phyloP scores from a whole-genome alignment of 148 eudicot species.

The Amaranthus palmeri region DNA sequence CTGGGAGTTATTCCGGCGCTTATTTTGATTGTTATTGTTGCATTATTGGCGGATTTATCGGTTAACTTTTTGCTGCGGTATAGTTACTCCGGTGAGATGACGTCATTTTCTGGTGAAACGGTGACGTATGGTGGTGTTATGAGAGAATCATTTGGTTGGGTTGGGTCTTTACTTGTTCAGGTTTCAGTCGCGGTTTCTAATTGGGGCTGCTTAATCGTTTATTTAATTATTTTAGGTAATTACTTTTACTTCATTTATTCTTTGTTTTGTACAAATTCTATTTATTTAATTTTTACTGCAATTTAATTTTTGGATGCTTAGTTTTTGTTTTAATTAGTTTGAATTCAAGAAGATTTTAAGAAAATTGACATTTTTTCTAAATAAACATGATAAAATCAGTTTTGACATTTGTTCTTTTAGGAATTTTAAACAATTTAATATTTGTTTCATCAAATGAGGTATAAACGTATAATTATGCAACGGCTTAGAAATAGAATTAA shows the following conservation, averaged over 20 bases:
- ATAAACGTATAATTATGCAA: too few species aligned
- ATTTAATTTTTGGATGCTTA: too few species aligned
- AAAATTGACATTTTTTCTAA: too few species aligned
- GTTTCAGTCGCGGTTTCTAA: slow-evolving; percentile 64
- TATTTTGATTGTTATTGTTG: slow-evolving; percentile 47
- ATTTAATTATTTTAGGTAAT: slow-evolving; percentile 78
- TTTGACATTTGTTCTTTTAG: too few species aligned
- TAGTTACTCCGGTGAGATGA: slow-evolving; percentile 50
- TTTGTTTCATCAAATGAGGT: too few species aligned
- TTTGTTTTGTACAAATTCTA: neutral
- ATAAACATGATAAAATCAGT: too few species aligned
- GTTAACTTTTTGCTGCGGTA: slow-evolving; percentile 72
- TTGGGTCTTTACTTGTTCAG: slow-evolving; percentile 66
- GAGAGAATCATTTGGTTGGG: slow-evolving; percentile 77
- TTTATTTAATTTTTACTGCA: too few species aligned
- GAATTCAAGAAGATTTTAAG: too few species aligned
- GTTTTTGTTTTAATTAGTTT: too few species aligned
- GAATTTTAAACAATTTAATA: too few species aligned
- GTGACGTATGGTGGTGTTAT: slow-evolving; percentile 82
- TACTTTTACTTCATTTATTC: neutral
- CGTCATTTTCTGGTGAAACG: slow-evolving; percentile 34
- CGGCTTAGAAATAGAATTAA: too few species aligned
- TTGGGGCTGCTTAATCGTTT: slow-evolving; percentile 75
- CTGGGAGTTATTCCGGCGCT: slow-evolving; percentile 77
- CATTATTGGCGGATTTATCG: slow-evolving; percentile 64